These are phyloP conservation scores for Adiantum capillusveneris DNA, from an alignment of 75 land plant genomes.

Conservation along the genomic window DNA sequence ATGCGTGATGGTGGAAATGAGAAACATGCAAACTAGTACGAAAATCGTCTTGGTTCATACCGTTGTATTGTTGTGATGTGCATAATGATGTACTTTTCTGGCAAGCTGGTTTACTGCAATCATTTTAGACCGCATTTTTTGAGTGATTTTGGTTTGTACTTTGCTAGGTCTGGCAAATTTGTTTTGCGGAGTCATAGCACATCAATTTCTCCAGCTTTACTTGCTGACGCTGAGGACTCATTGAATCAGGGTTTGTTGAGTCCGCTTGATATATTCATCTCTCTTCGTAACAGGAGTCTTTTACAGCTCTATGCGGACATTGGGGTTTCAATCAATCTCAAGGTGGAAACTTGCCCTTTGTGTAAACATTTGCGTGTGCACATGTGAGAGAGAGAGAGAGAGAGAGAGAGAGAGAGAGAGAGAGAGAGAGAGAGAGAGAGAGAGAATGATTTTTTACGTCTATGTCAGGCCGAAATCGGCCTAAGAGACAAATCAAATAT, in stretches of 20 bases:
- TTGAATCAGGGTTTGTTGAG: conserved; percentile 63
- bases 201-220: conserved; percentile 38
- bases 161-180: conserved; percentile 79
- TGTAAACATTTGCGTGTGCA: no score
- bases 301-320: conserved; percentile 76
- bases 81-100: background rate
- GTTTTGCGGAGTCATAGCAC: conserved; percentile 60
- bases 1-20: no score
- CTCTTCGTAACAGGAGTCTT: conserved; percentile 73
- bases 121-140: background rate
- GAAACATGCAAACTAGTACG: no score
- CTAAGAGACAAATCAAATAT: no score
- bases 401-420: no score
- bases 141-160: background rate
- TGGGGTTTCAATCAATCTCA: conserved; percentile 66
- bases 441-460: no score
- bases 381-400: no score
- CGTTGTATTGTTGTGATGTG: no score
- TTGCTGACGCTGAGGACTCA: conserved; percentile 76
- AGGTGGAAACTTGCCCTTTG: conserved; percentile 41
- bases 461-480: no score
- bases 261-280: conserved; percentile 67
- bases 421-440: no score
- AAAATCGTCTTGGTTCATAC: no score
- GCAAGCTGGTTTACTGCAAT: background rate